These are phyloP conservation scores for Penstemon barbatus DNA, from an alignment of 257 asterid species.

Conservation along the genomic window DNA sequence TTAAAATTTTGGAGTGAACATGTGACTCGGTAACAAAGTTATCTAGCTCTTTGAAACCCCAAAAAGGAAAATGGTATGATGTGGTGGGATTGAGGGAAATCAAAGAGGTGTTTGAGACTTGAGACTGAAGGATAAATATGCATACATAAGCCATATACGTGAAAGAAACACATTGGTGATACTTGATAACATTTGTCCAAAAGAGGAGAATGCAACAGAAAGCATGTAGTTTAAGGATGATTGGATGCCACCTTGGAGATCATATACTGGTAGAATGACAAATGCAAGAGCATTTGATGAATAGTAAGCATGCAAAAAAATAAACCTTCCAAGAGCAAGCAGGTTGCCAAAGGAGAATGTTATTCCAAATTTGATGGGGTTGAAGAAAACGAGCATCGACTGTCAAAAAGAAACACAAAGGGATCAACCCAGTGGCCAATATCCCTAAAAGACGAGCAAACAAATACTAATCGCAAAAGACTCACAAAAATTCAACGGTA, in stretches of 20 bases:
- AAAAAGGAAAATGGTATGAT: no score
- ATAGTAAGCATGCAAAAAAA: slow-evolving; percentile 10
- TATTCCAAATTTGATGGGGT: slow-evolving; percentile 94
- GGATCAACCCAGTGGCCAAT: slow-evolving; percentile 22
- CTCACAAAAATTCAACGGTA: not conserved
- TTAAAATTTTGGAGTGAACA: no score
- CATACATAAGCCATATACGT: no score
- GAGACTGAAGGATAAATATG: no score
- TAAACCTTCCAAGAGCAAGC: slow-evolving; percentile 98
- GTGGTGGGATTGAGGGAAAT: no score
- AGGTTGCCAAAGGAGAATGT: slow-evolving; percentile 94
- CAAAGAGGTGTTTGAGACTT: no score
- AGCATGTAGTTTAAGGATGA: slow-evolving; percentile 23
- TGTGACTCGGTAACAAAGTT: no score
- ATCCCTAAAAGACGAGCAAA: not conserved
- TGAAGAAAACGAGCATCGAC: slow-evolving; percentile 98
- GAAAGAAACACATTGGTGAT: slow-evolving; percentile 2
- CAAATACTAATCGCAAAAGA: slow-evolving; percentile 1
- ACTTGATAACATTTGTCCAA: slow-evolving; percentile 2
- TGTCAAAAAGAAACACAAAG: slow-evolving; percentile 34
- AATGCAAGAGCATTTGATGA: slow-evolving; percentile 14
- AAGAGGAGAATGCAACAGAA: slow-evolving; percentile 11
- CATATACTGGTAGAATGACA: slow-evolving; percentile 6
- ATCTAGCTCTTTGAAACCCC: no score
- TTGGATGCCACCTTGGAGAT: slow-evolving; percentile 2